Conservation (phyloP, 441 rosid genomes). For the Gossypium gossypioides region DNA sequence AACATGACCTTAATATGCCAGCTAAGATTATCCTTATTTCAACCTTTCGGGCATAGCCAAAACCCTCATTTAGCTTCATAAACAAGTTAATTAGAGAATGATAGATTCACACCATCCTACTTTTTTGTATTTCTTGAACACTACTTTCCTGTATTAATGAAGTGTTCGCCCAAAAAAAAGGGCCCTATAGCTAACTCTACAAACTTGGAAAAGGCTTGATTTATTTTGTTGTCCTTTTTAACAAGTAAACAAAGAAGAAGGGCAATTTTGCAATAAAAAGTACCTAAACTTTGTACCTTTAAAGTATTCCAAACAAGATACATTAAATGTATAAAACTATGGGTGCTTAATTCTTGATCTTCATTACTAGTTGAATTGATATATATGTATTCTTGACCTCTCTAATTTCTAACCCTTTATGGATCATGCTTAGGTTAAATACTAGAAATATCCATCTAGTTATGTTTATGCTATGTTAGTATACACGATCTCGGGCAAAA, state of each 20-base stretch:
- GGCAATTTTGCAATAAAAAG: background rate
- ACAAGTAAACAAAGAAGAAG: background rate
- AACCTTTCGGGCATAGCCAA: background rate
- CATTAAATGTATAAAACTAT: background rate
- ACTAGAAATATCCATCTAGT: background rate
- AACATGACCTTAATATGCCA: background rate
- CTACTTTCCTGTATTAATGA: background rate
- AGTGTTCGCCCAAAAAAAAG: background rate
- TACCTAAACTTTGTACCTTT: background rate
- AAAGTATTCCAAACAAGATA: background rate
- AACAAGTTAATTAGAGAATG: background rate
- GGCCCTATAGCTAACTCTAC: background rate
- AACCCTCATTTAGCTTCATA: background rate
- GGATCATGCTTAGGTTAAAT: background rate
- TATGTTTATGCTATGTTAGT: background rate
- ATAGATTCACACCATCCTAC: background rate
- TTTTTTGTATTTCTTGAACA: background rate
- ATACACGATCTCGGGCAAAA: background rate
- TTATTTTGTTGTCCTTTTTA: background rate
- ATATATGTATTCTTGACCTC: background rate
- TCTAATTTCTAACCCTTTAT: background rate
- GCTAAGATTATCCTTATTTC: background rate
- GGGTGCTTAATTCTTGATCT: background rate
- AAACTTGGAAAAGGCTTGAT: background rate
- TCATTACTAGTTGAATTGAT: background rate